A percentile compares a stretch with the other conserved stretches of the same genome.
Conservation (phyloP, 768 basidiomycete genomes). For the Boletus rex-veris region DNA sequence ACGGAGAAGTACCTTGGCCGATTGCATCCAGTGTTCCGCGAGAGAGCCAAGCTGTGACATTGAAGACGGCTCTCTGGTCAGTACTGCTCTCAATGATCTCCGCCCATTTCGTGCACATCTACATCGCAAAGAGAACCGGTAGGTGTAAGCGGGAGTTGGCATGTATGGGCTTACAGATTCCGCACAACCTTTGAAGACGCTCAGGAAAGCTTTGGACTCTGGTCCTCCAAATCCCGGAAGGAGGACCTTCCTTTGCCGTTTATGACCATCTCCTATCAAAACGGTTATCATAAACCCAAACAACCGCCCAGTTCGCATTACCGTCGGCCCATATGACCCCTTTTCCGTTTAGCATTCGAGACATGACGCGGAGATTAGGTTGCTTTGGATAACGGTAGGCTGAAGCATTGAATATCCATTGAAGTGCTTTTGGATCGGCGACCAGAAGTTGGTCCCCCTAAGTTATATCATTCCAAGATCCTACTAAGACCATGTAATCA, state of each 20-base stretch:
- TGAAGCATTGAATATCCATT: slow-evolving; percentile 39
- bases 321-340: slow-evolving; percentile 42
- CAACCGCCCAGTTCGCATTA: slow-evolving; percentile 6
- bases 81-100: slow-evolving; percentile 13
- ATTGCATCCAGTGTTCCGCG: slow-evolving; percentile 50
- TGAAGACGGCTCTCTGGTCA: slow-evolving; percentile 14
- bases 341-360: slow-evolving; percentile 26
- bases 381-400: slow-evolving; percentile 43
- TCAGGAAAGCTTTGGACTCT: slow-evolving; percentile 49
- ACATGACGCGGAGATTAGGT: slow-evolving; percentile 18
- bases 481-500: neutral
- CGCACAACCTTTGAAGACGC: slow-evolving; percentile 42
- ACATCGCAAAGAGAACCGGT: neutral
- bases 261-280: slow-evolving; percentile 41
- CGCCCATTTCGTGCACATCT: slow-evolving; percentile 27
- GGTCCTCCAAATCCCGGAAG: slow-evolving; percentile 53
- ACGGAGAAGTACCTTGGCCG: slow-evolving; percentile 38
- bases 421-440: slow-evolving; percentile 46
- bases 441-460: slow-evolving; percentile 46
- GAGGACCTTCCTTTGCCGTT: slow-evolving; percentile 52
- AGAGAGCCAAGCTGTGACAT: slow-evolving; percentile 33
- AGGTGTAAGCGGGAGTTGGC: neutral
- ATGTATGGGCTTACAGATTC: slow-evolving; percentile 16
- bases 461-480: too few relatives aligned
- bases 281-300: slow-evolving; percentile 10